These are phyloP conservation scores for Coniosporium apollinis DNA, from an alignment of 495 filamentous ascomycete genomes.

Conservation along the genomic window DNA sequence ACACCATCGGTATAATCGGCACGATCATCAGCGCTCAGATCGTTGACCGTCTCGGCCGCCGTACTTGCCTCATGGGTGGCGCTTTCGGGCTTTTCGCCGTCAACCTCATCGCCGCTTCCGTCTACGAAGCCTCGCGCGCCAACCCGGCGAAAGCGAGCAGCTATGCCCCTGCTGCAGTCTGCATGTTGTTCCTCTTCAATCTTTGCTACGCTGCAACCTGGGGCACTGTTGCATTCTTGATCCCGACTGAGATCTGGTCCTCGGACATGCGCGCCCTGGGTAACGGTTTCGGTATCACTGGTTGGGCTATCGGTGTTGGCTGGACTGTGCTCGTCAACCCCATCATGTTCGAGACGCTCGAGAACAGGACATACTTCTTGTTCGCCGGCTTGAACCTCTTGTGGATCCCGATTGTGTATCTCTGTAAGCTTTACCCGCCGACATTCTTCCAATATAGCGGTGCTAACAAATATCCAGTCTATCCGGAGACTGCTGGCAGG, in stretches of 20 bases:
- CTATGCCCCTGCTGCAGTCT: constrained; percentile 26
- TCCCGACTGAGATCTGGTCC: constrained; percentile 38
- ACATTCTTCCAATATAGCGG: neutral
- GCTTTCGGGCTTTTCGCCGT: constrained; percentile 12
- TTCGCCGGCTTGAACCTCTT: constrained; percentile 37
- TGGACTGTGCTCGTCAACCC: constrained; percentile 37
- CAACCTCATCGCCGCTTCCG: constrained; percentile 4
- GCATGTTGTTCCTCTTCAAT: constrained; percentile 32
- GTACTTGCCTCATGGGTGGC: constrained; percentile 29
- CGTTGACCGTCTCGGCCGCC: constrained; percentile 32
- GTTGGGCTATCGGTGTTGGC: constrained; percentile 40
- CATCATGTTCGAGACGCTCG: constrained; percentile 20
- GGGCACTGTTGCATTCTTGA: constrained; percentile 37
- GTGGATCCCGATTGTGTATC: constrained; percentile 25
- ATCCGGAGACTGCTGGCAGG: constrained; percentile 3
- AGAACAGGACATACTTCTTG: constrained; percentile 31
- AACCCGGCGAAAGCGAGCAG: neutral
- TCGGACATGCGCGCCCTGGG: constrained; percentile 35
- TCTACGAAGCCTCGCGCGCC: constrained; percentile 7
- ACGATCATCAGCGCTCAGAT: constrained; percentile 39
- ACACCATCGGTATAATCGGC: constrained; percentile 36
- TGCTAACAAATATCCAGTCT: constrained; percentile 2
- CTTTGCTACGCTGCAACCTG: constrained; percentile 34
- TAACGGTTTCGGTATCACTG: constrained; percentile 39
- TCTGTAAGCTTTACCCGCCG: neutral